A percentile compares a stretch with the other conserved stretches of the same genome.
Evolutionary conservation across 768 basidiomycete species (phyloP).

Genomic region (Leccinum barrowsii): DNA sequence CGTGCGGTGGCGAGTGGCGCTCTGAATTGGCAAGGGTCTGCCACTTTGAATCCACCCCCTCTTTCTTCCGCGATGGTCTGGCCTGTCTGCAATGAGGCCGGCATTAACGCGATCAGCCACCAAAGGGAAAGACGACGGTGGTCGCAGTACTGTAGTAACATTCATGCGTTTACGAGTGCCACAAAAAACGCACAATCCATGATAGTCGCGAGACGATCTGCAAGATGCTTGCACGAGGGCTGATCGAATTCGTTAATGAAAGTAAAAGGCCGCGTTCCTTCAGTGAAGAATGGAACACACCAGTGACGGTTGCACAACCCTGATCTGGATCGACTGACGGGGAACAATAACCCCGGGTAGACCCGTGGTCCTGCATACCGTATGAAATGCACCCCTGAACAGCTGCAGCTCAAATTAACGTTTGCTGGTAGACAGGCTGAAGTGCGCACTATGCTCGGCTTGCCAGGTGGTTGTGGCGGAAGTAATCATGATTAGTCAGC

Average conservation of each 20-base stretch:
- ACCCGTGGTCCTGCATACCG: neutral
- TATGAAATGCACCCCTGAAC: neutral
- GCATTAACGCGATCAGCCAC: slow-evolving; percentile 6
- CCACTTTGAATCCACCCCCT: slow-evolving; percentile 5
- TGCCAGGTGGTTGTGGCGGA: neutral
- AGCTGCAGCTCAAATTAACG: neutral
- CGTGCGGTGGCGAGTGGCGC: neutral
- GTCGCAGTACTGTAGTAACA: slow-evolving; percentile 8
- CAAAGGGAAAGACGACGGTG: neutral
- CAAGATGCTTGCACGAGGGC: neutral
- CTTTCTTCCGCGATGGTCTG: slow-evolving; percentile 14
- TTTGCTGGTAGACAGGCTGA: neutral
- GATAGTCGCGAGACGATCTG: slow-evolving; percentile 14
- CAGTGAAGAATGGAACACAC: slow-evolving; percentile 3
- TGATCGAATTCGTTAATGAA: slow-evolving; percentile 1
- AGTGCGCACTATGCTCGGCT: neutral
- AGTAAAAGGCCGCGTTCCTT: neutral
- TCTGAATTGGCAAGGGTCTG: slow-evolving; percentile 4
- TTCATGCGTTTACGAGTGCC: neutral
- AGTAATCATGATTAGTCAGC: slow-evolving; percentile 15
- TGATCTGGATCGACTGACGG: neutral
- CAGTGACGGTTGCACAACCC: neutral
- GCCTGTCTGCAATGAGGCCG: slow-evolving; percentile 15
- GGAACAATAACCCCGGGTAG: neutral
- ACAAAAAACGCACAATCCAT: slow-evolving; percentile 6